Evolutionary conservation across 345 rosid genomes (phyloP), one percentile per base, ranked within the genome.

Genomic region (Ceriops tagal): DNA sequence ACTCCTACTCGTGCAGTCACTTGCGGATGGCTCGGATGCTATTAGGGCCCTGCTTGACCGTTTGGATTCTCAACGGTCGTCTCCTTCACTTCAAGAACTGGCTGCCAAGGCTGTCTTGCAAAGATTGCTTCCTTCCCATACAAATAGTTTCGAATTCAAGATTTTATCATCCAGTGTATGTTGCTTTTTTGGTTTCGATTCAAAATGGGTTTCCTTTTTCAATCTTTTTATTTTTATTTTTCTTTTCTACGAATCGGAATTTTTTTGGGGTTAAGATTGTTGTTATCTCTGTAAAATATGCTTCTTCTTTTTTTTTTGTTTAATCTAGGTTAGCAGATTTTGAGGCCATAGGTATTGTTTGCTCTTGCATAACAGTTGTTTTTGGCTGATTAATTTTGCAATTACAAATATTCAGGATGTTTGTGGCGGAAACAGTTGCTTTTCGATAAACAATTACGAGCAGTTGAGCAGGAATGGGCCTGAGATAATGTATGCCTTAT

Each of bases 341-440:
- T 55, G 56, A 26, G 13, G 34, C 57, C 22, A 5, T 0, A 27
- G 39, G 21, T 37, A 9, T 19, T 15, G 21, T 69, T 56, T 61
- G 30, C 27, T 30, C 61, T 56, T 4, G 58, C 46, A 34, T 69
- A 66, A 32, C 59, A 46, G 21, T 55, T 21, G 31, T 15, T 64
- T 1, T 35, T 11, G 19, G 49, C 61, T 78, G 60, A 78, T 65
- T 39, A 57, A 77, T 73, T 67, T 71, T 43, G 49, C 59, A n/a
- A 43, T 71, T 77, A 26, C 61, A 34, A 62, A 52, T 64, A 66
- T n/a, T 59, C 89, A 91, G 97, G 97, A 91, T 76, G 84, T 66
- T 74, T 93, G 97, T 71, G 85, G 90, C 60, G 96, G 95, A 52
- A 66, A 60, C 46, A 83, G 84, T 78, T 93, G 96, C 81, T 93